These are phyloP conservation scores for Castanopsis chinensis DNA, from an alignment of 306 rosid species.

Conservation along the genomic window DNA sequence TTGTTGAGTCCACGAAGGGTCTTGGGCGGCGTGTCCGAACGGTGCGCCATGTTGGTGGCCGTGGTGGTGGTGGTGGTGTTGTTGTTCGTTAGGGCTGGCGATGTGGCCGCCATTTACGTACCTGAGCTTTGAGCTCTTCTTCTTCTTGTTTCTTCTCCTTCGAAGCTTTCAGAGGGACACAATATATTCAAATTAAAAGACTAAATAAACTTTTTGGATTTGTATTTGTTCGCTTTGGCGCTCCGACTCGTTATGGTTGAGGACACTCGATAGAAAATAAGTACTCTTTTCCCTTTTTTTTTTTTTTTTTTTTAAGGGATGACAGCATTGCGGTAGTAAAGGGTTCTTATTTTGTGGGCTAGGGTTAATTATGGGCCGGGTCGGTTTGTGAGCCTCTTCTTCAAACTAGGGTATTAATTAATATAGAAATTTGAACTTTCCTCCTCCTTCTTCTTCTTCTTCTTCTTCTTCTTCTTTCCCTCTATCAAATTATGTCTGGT, in stretches of 20 bases:
- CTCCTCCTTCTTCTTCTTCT: too few species aligned
- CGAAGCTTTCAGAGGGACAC: not conserved
- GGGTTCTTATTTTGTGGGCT: not conserved
- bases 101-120: constrained; percentile 37
- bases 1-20: constrained; percentile 68
- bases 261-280: too few species aligned
- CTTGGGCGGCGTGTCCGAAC: constrained; percentile 54
- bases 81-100: constrained; percentile 36
- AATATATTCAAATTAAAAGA: too few species aligned
- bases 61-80: constrained; percentile 3
- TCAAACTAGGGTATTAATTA: too few species aligned
- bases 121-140: not conserved
- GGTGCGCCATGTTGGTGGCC: constrained; percentile 12
- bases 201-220: too few species aligned
- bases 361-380: constrained; percentile 2
- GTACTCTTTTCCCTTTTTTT: too few species aligned
- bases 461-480: too few species aligned
- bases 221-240: too few species aligned
- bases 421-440: too few species aligned
- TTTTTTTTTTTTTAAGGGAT: not conserved
- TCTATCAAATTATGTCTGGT: too few species aligned
- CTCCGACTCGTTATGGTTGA: too few species aligned
- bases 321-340: not conserved
- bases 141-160: not conserved
- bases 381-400: not conserved